Conservation (phyloP, 2,329 filamentous ascomycete genomes). For the Fusarium secorum region DNA sequence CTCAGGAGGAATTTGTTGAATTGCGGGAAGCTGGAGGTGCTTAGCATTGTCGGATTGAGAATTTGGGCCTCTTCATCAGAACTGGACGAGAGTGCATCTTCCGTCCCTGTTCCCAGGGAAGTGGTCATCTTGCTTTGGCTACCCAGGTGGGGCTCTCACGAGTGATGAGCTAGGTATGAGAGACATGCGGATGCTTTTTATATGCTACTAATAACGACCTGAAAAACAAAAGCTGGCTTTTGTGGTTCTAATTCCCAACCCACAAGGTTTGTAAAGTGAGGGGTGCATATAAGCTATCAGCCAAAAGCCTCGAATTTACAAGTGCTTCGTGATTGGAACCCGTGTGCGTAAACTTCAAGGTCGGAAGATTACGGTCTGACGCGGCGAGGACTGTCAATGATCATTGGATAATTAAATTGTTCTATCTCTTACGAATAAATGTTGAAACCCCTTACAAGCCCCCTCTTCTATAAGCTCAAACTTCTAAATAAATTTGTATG, state of each 20-base stretch:
- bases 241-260: neutral
- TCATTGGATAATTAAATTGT: neutral
- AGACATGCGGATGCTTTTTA: neutral
- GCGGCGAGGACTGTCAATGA: neutral
- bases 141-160: neutral
- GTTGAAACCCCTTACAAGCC: rapidly evolving
- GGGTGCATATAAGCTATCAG: neutral
- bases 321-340: rapidly evolving
- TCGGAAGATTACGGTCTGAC: neutral
- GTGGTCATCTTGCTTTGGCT: neutral
- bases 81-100: neutral
- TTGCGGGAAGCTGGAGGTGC: neutral
- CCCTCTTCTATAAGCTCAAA: neutral
- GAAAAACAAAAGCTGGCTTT: neutral
- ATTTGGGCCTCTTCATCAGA: neutral
- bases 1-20: neutral
- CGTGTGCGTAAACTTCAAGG: neutral
- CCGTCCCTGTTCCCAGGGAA: neutral
- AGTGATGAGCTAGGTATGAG: neutral
- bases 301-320: neutral
- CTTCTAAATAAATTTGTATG: neutral
- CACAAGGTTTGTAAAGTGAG: too few relatives aligned
- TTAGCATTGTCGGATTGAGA: neutral
- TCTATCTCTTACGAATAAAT: neutral
- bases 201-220: neutral